phyloP scores from a whole-genome alignment of 2,329 filamentous ascomycete species.

The Colletotrichum caudatum region DNA sequence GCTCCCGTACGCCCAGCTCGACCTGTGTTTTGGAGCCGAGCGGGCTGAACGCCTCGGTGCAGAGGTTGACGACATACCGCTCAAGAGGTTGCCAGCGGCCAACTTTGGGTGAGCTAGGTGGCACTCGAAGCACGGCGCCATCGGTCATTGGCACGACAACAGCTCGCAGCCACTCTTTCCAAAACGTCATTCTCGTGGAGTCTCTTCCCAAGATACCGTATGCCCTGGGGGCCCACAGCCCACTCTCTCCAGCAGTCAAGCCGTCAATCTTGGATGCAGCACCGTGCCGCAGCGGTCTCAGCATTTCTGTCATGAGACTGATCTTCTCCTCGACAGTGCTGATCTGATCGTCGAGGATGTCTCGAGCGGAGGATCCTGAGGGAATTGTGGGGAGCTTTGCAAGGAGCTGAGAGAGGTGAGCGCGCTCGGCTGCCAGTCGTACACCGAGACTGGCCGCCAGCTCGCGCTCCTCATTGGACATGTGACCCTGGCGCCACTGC shows the following conservation, averaged over 20 bases:
- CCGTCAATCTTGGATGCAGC: constrained; percentile 98
- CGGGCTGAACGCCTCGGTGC: constrained; percentile 92
- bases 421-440: constrained; percentile 86
- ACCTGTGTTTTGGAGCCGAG: constrained; percentile 96
- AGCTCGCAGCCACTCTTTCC: constrained; percentile 98
- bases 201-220: constrained; percentile 94
- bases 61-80: constrained; percentile 96
- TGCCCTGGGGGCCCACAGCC: constrained; percentile 93
- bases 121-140: constrained; percentile 83
- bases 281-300: constrained; percentile 91
- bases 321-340: constrained; percentile 98
- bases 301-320: constrained; percentile 92
- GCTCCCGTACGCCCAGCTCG: constrained; percentile 87
- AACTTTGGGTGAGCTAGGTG: constrained; percentile 87
- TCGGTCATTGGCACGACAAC: constrained; percentile 97
- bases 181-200: constrained; percentile 85
- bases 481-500: constrained; percentile 85
- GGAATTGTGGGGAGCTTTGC: constrained; percentile 83
- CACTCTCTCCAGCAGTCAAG: constrained; percentile 92
- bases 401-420: constrained; percentile 88
- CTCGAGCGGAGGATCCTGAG: constrained; percentile 84
- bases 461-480: constrained; percentile 92
- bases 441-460: constrained; percentile 92
- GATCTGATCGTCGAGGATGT: constrained; percentile 92
- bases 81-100: constrained; percentile 97